A percentile compares a stretch with the other conserved stretches of the same genome.
phyloP scores from a whole-genome alignment of 2,329 filamentous ascomycete genomes.

The Tolypocladium tropicale region DNA sequence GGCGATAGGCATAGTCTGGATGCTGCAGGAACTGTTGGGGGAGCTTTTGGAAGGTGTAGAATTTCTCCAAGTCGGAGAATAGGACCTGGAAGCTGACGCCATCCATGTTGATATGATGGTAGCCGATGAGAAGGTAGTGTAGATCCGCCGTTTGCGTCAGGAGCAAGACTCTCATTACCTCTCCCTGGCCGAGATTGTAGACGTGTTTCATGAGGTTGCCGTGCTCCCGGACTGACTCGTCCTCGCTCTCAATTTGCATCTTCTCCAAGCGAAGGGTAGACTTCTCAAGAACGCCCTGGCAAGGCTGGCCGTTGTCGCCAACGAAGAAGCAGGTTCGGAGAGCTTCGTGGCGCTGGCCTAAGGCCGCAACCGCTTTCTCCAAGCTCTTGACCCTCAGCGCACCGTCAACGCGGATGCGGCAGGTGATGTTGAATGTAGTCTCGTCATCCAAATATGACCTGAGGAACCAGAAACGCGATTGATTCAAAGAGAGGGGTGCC shows the following conservation, averaged over 20 bases:
- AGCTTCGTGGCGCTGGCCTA: not conserved
- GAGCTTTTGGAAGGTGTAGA: not conserved
- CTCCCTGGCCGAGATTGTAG: not conserved
- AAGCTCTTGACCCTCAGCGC: not conserved
- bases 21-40: not conserved
- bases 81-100: not conserved
- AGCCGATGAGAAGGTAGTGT: not conserved
- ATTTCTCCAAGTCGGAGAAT: not conserved
- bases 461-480: not conserved
- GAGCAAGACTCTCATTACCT: not conserved
- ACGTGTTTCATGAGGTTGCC: not conserved
- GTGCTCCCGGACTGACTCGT: not conserved
- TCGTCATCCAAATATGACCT: not conserved
- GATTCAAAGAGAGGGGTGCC: not conserved
- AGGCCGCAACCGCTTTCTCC: not conserved
- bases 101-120: not conserved
- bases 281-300: not conserved
- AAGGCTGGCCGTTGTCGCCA: not conserved
- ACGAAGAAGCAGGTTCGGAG: not conserved
- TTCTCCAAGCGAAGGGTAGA: not conserved
- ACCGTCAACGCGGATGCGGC: not conserved
- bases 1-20: not conserved
- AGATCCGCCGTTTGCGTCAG: not conserved
- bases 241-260: not conserved
- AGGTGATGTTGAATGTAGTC: not conserved